A percentile compares a stretch with the other conserved stretches of the same genome.
phyloP scores from a whole-genome alignment of 129 eudicot genomes.

The carrot (Daucus carota) region DNA sequence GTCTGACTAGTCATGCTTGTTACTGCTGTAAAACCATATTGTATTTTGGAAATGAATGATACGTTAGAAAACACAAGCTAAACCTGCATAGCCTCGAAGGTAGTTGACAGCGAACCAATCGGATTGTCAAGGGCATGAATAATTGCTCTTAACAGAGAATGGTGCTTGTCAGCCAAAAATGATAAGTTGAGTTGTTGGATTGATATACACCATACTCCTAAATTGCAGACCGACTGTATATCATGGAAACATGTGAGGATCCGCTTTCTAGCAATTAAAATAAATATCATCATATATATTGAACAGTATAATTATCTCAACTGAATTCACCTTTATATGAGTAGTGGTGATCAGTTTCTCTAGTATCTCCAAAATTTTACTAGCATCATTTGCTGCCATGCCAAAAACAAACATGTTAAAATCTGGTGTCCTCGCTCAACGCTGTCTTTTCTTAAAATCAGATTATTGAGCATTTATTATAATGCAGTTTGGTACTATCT shows the following conservation, averaged over 20 bases:
- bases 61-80: slow-evolving; percentile 1
- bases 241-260: slow-evolving; percentile 9
- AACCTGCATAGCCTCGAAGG: slow-evolving; percentile 93
- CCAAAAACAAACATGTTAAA: slow-evolving; percentile 4
- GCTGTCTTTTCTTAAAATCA: neutral
- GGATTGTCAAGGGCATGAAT: slow-evolving; percentile 89
- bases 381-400: slow-evolving; percentile 50
- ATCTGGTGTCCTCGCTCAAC: neutral
- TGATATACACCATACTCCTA: slow-evolving; percentile 90
- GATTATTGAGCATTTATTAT: neutral
- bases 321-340: slow-evolving; percentile 46
- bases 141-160: slow-evolving; percentile 54
- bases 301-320: slow-evolving; percentile 5
- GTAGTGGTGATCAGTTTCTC: slow-evolving; percentile 52
- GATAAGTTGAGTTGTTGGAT: slow-evolving; percentile 59
- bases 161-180: slow-evolving; percentile 38
- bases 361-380: slow-evolving; percentile 41
- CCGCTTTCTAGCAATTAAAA: neutral
- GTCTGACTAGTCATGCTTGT: neutral
- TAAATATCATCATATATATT: neutral
- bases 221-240: slow-evolving; percentile 75
- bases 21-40: neutral
- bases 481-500: neutral
- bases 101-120: slow-evolving; percentile 68
- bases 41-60: neutral